These are phyloP conservation scores for Terana coerulea DNA, from an alignment of 768 basidiomycete species.

Conservation along the genomic window DNA sequence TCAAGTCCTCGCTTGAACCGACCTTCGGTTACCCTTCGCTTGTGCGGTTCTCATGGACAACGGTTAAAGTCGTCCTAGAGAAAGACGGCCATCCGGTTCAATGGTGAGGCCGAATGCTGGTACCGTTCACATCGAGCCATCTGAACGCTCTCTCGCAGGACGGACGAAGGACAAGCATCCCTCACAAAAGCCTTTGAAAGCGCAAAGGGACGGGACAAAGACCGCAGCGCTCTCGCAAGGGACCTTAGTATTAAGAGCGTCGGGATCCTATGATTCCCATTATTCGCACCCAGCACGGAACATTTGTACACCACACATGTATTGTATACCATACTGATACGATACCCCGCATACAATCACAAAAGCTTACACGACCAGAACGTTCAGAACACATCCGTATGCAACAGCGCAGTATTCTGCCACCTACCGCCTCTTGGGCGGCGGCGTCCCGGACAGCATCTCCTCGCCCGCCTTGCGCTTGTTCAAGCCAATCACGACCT, in stretches of 20 bases:
- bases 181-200: slow-evolving; percentile 72
- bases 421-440: slow-evolving; percentile 42
- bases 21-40: slow-evolving; percentile 91
- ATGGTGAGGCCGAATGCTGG: slow-evolving; percentile 51
- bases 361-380: background rate
- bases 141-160: slow-evolving; percentile 49
- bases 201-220: slow-evolving; percentile 71
- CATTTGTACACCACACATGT: slow-evolving; percentile 13
- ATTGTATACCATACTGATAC: slow-evolving; percentile 15
- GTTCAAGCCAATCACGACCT: slow-evolving; percentile 74
- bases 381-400: background rate
- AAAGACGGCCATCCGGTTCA: slow-evolving; percentile 73
- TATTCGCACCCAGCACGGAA: background rate
- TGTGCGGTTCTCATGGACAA: slow-evolving; percentile 94
- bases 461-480: slow-evolving; percentile 82
- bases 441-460: slow-evolving; percentile 58
- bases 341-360: background rate
- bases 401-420: background rate
- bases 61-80: slow-evolving; percentile 81
- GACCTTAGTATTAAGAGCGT: slow-evolving; percentile 75
- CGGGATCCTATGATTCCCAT: slow-evolving; percentile 58
- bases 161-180: slow-evolving; percentile 77
- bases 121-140: background rate
- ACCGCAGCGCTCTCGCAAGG: slow-evolving; percentile 63
- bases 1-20: slow-evolving; percentile 69